A percentile compares a stretch with the other conserved stretches of the same genome.
Evolutionary conservation across 2,329 filamentous ascomycete species (phyloP).

Genomic region (Colletotrichum sojae): DNA sequence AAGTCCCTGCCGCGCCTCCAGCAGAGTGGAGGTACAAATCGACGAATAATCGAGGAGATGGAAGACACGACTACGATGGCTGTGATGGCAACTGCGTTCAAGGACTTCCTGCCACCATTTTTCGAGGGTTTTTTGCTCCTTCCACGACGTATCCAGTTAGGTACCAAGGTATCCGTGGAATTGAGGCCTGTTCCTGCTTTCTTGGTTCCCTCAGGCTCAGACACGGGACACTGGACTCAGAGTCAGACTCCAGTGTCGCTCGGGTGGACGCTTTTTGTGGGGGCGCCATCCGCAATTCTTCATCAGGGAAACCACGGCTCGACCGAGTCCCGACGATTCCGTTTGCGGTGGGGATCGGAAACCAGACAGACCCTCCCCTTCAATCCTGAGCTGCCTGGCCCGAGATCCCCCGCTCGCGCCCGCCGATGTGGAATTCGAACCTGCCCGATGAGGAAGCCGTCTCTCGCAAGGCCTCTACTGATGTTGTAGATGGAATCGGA

Average conservation of each 20-base stretch:
- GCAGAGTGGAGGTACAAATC: constrained; percentile 26
- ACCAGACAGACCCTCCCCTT: background rate
- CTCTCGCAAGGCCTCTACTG: background rate
- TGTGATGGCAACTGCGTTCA: too few species aligned
- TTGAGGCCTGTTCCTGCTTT: background rate
- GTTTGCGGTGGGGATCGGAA: constrained; percentile 17
- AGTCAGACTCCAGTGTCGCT: background rate
- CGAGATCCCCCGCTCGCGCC: constrained; percentile 18
- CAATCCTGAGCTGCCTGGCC: constrained; percentile 5
- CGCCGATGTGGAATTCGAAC: background rate
- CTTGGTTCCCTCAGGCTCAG: background rate
- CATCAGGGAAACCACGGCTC: constrained; percentile 11
- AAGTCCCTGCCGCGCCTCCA: constrained; percentile 1
- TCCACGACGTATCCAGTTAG: background rate
- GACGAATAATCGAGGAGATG: constrained; percentile 31
- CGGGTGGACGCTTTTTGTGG: constrained; percentile 9
- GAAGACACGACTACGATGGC: too few species aligned
- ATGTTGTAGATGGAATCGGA: too few species aligned
- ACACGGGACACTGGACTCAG: background rate
- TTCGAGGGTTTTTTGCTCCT: background rate
- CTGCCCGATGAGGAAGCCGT: constrained; percentile 6
- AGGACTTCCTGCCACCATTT: background rate
- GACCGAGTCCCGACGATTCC: constrained; percentile 24
- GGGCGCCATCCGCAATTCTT: background rate
- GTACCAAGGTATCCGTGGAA: background rate